Evolutionary conservation across 352 stramenopile genomes (phyloP), one percentile per base, ranked within the genome.

Genomic region (Phytopythium boreale): DNA sequence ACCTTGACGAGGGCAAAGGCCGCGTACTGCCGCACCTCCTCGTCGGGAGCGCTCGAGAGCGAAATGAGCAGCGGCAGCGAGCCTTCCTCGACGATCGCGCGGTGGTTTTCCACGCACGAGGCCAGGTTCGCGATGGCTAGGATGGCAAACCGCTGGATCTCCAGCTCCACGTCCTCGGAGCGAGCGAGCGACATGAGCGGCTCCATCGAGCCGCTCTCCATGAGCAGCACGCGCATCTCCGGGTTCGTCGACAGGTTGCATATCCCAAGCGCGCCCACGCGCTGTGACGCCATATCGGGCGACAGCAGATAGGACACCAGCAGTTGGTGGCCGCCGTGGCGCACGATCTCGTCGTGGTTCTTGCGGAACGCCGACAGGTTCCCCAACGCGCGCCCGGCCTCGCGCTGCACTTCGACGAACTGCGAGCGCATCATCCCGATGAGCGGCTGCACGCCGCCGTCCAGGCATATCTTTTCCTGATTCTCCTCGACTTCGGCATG

Each of bases 291-390:
- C 75, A 95, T 96, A 72, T 99, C 96, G 10, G 95, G 93, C 8
- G 93, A 98, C 29, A 98, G 69, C 34, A 99, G 67, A 68, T 98
- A 99, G 41, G 95, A 98, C 60, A 98, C 97, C 5, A 99, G 72
- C 22, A 98, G 71, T 60, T 98, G 87, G 62, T 99, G 96, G 1
- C 94, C 97, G 19, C 90, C 92, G 39, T 88, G 82, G 29, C 97
- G 80, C 36, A 99, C 72, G 49, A 99, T 97, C 19, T 87, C 75
- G 36, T 98, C 86, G 64, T 97, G 93, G 59, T 96, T 97, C 9
- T 82, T 74, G n/a, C 71, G 76, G 49, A 92, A 91, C 2, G 96
- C 93, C 61, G 87, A 96, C 24, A 99, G 69, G 61, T 99, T 99
- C 0, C 94, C 93, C 17, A 99, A 64, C 15, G 97, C 81, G 14